phyloP scores from a whole-genome alignment of 83 land plant genomes.

The Larix sibirica region DNA sequence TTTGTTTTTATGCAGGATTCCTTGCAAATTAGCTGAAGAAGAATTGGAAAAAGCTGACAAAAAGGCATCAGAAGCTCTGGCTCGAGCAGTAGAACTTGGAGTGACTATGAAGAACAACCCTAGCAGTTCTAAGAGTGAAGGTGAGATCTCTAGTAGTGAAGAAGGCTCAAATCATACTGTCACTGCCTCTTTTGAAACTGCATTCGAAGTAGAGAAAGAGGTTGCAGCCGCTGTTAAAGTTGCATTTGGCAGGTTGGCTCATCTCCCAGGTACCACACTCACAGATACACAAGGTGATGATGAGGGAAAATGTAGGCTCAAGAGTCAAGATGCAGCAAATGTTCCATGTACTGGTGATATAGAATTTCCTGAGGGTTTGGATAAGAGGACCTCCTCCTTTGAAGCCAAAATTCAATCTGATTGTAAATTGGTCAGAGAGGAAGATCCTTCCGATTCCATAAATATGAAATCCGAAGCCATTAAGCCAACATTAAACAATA shows the following conservation, averaged over 20 bases:
- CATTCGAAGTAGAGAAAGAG: slow-evolving; percentile 91
- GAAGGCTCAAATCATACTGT: slow-evolving; percentile 49
- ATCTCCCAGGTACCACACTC: not conserved
- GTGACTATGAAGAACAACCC: slow-evolving; percentile 27
- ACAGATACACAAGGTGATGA: not conserved
- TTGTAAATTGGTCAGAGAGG: not conserved
- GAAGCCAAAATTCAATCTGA: not conserved
- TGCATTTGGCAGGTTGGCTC: slow-evolving; percentile 60
- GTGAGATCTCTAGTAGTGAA: slow-evolving; percentile 17
- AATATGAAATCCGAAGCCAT: not conserved
- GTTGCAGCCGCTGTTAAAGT: slow-evolving; percentile 83
- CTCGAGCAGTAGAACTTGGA: slow-evolving; percentile 30
- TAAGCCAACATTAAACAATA: not conserved
- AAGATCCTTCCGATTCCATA: not conserved
- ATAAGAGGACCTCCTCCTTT: not conserved
- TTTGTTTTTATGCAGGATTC: slow-evolving; percentile 25
- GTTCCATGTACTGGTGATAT: not conserved
- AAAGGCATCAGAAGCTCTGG: slow-evolving; percentile 33
- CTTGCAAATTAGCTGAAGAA: slow-evolving; percentile 30
- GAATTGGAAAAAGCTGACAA: slow-evolving; percentile 45
- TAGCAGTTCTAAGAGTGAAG: slow-evolving; percentile 14
- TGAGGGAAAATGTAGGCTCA: slow-evolving; percentile 3
- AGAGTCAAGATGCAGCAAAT: slow-evolving; percentile 4
- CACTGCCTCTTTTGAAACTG: slow-evolving; percentile 84
- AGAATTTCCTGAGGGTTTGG: not conserved